Base-by-base conservation (phyloP, 768 basidiomycete genomes). In the Termitomyces sp. region DNA sequence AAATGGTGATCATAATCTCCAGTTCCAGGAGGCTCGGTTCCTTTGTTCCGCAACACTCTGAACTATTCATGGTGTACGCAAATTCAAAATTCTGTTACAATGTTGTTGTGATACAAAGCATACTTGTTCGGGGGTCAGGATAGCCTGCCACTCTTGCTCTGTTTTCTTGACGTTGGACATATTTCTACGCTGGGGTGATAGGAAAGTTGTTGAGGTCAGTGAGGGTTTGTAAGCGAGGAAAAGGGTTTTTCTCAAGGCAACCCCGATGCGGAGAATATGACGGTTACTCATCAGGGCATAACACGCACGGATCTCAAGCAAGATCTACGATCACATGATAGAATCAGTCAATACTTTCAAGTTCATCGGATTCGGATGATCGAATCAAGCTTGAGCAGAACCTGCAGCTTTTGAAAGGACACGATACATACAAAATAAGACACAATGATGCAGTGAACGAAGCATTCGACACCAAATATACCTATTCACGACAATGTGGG, bases 111-210 rank as follows among this genome's bases (percentile, higher is more conserved):
- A 5, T 37, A 47, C 29, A 29, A 7, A 20, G 34, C 79, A 41
- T 65, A 91, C 92, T 82, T 97, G 94, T 67, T 92, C 85, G 4
- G 83, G 86, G 27, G 84, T 81, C 48, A 97, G 79, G 44, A 91
- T 69, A 2, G 92, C 90, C 59, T 83, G 80, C 94, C 94, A 97
- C 70, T 96, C 94, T 9, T 76, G 70, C 6, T 94, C 92, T 32
- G 83, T 75, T 75, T 92, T 82, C 53, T 71, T 63, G 3, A 66
- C 62, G 39, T 65, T 68, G 12, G 76, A 66, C 77, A 80, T 79
- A 16, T 60, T 63, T 70, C 73, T 71, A 32, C 34, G 53, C 13
- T 55, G 27, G 34, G 56, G 14, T 39, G 49, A 51, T 36, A 16
- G 36, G 46, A 52, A 51, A 12, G 46, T 8, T 53, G 24, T 49